Base-by-base conservation (phyloP, 176 grass and related monocot genomes). In the Lolium multiflorum region DNA sequence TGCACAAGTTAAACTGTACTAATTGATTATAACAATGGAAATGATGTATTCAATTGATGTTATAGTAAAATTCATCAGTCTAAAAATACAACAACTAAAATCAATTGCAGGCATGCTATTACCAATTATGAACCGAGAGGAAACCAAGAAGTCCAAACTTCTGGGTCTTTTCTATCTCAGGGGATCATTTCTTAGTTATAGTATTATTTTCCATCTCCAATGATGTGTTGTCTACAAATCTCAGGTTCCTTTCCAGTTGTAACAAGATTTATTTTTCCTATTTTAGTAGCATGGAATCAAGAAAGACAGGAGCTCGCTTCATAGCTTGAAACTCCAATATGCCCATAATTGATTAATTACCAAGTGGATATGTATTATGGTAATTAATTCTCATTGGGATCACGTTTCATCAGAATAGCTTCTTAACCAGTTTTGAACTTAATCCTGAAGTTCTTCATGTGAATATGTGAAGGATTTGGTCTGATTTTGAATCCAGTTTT, bases 81-180 rank as follows among this genome's bases (percentile, higher is more conserved):
- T 28, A 51, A 21, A 54, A 11, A 50, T 47, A 47, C 48, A 83
- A 64, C 20, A 81, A 59, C 15, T 24, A 49, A 81, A 71, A 74
- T 67, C 2, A 0, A 67, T 11, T 16, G 56, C 28, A n/a, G 9
- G 21, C 1, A 16, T 70, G 38, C 52, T 69, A 68, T 81, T 94
- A 93, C 95, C 93, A 95, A 86, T 95, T 93, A 65, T 93, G 81
- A 77, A 93, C 89, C 54, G 88, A 95, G 61, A 98, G 91, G 78
- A 93, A 95, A 83, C 95, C 95, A 87, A 95, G 87, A 78, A 98
- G 91, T 62, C 93, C 93, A 84, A 98, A 91, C 91, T 98, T 98
- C 72, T 98, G 95, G 79, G 95, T 98, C 74, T 91, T 98, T 59
- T 85, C 87, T 51, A 95, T 69, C 86, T 98, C 93, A 12, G 76